Percentiles rank a stretch among this genome's conserved stretches.
Evolutionary conservation across 129 eudicot genomes (phyloP).

Genomic region (Lactuca saligna): DNA sequence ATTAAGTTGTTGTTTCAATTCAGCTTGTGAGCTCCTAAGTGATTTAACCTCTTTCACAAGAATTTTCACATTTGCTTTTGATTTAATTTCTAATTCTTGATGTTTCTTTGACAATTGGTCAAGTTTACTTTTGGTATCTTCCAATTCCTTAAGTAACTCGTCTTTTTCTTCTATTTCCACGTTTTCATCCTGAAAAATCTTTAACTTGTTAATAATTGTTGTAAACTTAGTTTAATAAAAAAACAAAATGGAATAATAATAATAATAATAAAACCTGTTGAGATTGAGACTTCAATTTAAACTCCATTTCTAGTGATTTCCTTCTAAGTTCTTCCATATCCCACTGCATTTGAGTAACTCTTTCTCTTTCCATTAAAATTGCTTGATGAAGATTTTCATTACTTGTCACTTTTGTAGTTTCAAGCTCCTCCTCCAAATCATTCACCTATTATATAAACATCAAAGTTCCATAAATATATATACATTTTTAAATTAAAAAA

Average conservation of each 20-base stretch:
- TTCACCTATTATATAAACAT: too few relatives aligned
- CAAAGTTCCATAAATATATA: too few relatives aligned
- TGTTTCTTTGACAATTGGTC: conserved; percentile 58
- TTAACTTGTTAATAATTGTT: conserved; percentile 16
- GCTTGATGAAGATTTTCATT: conserved; percentile 97
- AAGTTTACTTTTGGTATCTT: conserved; percentile 58
- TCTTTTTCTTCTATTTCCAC: conserved; percentile 49
- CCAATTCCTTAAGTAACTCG: conserved; percentile 53
- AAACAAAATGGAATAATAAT: too few relatives aligned
- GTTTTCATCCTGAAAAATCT: conserved; percentile 49
- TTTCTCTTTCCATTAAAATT: conserved; percentile 70
- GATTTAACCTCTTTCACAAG: conserved; percentile 91
- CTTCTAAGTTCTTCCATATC: conserved; percentile 93
- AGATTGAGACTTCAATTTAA: conserved; percentile 63
- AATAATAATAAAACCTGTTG: conserved; percentile 46
- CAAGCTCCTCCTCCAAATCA: too few relatives aligned
- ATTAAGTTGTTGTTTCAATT: conserved; percentile 63
- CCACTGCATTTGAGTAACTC: conserved; percentile 98
- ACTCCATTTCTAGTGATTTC: conserved; percentile 79
- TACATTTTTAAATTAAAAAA: too few relatives aligned
- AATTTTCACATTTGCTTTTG: conserved; percentile 83
- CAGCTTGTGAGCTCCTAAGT: conserved; percentile 77
- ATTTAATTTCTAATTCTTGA: conserved; percentile 75
- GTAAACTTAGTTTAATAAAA: not conserved
- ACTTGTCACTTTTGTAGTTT: too few relatives aligned